Evolutionary conservation across 306 rosid genomes (phyloP).

Genomic region (Lotus japonicus): DNA sequence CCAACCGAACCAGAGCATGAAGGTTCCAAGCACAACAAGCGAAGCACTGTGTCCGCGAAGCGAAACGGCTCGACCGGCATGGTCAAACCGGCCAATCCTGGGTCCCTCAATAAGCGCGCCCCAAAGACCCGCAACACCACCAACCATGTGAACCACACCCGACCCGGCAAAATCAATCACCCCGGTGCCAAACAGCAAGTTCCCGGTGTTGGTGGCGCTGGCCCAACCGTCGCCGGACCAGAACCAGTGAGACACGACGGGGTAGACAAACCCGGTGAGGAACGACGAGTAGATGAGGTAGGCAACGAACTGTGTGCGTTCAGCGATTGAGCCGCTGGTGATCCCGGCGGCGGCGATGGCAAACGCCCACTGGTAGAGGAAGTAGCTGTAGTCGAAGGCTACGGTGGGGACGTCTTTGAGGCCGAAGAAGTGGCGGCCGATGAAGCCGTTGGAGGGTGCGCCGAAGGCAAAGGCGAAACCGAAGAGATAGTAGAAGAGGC

Average conservation of each 20-base stretch:
- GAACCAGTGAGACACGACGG: constrained; percentile 85
- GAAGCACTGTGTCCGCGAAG: constrained; percentile 77
- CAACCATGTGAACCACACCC: constrained; percentile 89
- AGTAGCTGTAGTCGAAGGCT: constrained; percentile 40
- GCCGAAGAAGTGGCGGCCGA: constrained; percentile 72
- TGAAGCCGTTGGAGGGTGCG: constrained; percentile 68
- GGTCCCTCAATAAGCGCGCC: constrained; percentile 87
- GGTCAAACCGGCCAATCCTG: constrained; percentile 74
- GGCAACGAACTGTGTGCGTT: constrained; percentile 82
- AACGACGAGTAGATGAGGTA: constrained; percentile 78
- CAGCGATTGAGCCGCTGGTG: constrained; percentile 88
- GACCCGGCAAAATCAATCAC: constrained; percentile 91
- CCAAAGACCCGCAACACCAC: constrained; percentile 87
- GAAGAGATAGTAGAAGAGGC: constrained; percentile 81
- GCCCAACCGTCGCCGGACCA: constrained; percentile 96
- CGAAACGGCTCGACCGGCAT: constrained; percentile 34
- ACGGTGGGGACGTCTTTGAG: constrained; percentile 37
- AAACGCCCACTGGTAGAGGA: constrained; percentile 96
- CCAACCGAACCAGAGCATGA: constrained; percentile 97
- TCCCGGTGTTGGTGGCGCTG: constrained; percentile 10
- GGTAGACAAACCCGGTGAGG: constrained; percentile 88
- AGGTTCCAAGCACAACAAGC: constrained; percentile 66
- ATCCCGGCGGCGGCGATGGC: constrained; percentile 97
- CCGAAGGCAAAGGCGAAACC: constrained; percentile 96
- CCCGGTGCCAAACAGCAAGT: constrained; percentile 48